Evolutionary conservation across 352 stramenopile genomes (phyloP).

Genomic region (Phytophthora sp.): DNA sequence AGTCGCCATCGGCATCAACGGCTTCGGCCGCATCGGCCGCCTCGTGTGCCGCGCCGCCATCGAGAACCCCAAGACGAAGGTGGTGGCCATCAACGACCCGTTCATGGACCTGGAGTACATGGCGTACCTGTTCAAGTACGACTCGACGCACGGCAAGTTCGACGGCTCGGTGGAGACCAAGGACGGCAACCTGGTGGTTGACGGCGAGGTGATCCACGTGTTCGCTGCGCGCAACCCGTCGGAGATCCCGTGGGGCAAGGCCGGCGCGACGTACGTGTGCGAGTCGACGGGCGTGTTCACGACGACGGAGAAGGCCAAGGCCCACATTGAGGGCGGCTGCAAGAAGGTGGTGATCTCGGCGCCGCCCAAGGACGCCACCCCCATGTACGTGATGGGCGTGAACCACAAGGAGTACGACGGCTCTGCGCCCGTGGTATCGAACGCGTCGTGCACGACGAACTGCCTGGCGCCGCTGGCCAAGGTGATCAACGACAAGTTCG

Average conservation of each 20-base stretch:
- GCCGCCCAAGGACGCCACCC: constrained; percentile 95
- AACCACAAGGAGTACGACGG: constrained; percentile 95
- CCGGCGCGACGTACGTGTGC: constrained; percentile 93
- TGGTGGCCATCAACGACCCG: constrained; percentile 95
- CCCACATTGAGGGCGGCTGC: constrained; percentile 92
- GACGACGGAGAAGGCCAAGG: constrained; percentile 91
- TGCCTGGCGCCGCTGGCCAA: constrained; percentile 98
- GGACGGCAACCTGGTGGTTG: constrained; percentile 88
- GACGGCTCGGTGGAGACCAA: constrained; percentile 83
- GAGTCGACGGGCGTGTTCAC: constrained; percentile 87
- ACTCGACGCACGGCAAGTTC: constrained; percentile 93
- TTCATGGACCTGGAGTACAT: constrained; percentile 97
- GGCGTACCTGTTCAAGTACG: constrained; percentile 92
- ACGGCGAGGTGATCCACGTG: constrained; percentile 94
- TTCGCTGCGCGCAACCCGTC: constrained; percentile 93
- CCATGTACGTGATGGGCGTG: constrained; percentile 98
- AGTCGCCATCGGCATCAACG: constrained; percentile 97
- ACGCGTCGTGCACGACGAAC: constrained; percentile 99
- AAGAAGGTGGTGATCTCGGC: constrained; percentile 98
- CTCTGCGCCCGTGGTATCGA: constrained; percentile 96
- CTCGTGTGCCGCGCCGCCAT: constrained; percentile 93
- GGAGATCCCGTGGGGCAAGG: constrained; percentile 92
- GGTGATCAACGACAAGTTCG: constrained; percentile 98
- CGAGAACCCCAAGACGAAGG: constrained; percentile 84
- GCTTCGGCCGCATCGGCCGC: constrained; percentile 98